Conservation (phyloP, 805 yeast genomes). For the Saccharomycopsis microspora region DNA sequence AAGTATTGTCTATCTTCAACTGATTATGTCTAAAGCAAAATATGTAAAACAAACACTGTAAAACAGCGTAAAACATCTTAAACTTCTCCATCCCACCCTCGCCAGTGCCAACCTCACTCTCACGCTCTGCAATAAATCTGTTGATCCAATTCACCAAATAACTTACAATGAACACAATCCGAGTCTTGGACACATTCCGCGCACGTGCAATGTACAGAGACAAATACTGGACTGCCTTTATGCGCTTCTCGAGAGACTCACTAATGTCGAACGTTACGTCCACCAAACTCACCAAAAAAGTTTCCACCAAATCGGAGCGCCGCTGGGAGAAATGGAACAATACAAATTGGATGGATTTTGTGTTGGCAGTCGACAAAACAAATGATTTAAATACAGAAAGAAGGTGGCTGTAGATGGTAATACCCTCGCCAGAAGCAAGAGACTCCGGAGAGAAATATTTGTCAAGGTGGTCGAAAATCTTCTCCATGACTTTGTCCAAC, state of each 20-base stretch:
- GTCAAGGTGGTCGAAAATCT: conserved; percentile 42
- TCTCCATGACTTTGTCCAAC: conserved; percentile 56
- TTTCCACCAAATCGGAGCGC: conserved; percentile 73
- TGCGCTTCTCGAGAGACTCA: conserved; percentile 62
- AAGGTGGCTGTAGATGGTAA: conserved; percentile 59
- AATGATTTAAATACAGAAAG: conserved; percentile 71
- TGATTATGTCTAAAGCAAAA: conserved; percentile 77
- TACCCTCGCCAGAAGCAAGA: conserved; percentile 50
- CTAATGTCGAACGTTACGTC: conserved; percentile 69
- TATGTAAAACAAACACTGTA: conserved; percentile 82
- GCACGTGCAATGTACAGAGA: conserved; percentile 89
- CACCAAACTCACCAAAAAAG: conserved; percentile 68
- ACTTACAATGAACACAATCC: conserved; percentile 71
- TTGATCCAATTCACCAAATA: conserved; percentile 78
- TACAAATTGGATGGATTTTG: conserved; percentile 78
- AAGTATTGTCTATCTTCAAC: conserved; percentile 30
- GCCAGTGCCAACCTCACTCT: conserved; percentile 57
- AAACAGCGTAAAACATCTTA: conserved; percentile 79
- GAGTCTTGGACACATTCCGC: conserved; percentile 53
- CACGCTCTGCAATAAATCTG: conserved; percentile 74
- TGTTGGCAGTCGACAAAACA: conserved; percentile 83
- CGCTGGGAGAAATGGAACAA: conserved; percentile 74
- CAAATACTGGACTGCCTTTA: conserved; percentile 85
- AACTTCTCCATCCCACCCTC: conserved; percentile 80
- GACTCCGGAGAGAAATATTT: conserved; percentile 37